Base-by-base conservation (phyloP, 164 flowering plant genomes). In the Annona cherimola region DNA sequence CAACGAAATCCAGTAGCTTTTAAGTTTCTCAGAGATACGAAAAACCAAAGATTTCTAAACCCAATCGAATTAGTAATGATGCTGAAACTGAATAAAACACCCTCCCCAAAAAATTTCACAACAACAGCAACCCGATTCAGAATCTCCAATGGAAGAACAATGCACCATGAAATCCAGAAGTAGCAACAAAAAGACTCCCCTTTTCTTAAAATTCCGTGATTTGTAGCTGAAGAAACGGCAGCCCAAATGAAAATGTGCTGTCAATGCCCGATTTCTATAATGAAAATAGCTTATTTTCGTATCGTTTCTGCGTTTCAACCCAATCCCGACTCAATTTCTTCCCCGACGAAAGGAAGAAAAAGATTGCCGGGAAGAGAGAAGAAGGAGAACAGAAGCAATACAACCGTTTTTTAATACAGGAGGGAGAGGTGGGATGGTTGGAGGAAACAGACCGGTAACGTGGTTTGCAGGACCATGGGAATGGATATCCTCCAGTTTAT, bases 71-170 rank as follows among this genome's bases (percentile, higher is more conserved):
- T 20, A 66, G 7, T 66, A 45, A 45, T 45, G 50, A 45, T 45
- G 50, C 50, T 45, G 4, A 45, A 45, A 45, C 9, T 8, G 50
- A 45, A 45, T 4, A 45, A 8, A 50, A 16, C 57, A 9, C 57
- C 14, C 57, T 50, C 14, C 14, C 57, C 11, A 9, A 9, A 3
- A 50, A 50, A 50, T 50, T 61, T 14, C 55, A 67, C 63, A 76
- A 57, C 19, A 75, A 79, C n/a, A 69, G 61, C 72, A 42, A 76
- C 74, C 71, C 76, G 72, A 73, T 71, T 54, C 63, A 55, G 14
- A 46, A 41, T 61, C 11, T 61, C 35, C n/a, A 4, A 14, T 40
- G 11, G 5, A 4, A 64, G 9, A 64, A 9, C 42, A 40, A 64
- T 35, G 12, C 18, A 14, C 35, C 8, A 4, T 18, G 63, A 61